phyloP scores from a whole-genome alignment of 2,329 filamentous ascomycete species.

The Pyrenochaeta sp. region DNA sequence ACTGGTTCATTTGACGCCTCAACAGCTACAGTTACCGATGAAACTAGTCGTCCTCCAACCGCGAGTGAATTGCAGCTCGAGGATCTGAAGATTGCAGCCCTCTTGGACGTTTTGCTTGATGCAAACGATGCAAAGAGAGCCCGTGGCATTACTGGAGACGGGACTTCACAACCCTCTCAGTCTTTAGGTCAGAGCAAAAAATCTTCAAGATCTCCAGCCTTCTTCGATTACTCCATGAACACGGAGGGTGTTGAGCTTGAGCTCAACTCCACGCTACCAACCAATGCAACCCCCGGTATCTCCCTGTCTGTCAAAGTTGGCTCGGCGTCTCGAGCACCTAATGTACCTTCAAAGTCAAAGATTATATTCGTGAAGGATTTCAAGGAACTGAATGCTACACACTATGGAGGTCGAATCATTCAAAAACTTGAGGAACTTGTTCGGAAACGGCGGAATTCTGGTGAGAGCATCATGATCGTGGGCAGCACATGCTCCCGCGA shows the following conservation, averaged over 20 bases:
- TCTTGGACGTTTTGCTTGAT: constrained; percentile 44
- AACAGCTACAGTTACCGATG: constrained; percentile 17
- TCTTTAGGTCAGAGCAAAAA: constrained; percentile 2
- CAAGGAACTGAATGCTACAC: constrained; percentile 74
- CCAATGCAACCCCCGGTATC: constrained; percentile 17
- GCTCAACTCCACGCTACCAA: constrained; percentile 32
- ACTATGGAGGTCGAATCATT: constrained; percentile 74
- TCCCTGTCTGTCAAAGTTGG: constrained; percentile 26
- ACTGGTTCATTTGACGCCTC: constrained; percentile 19
- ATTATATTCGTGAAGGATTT: constrained; percentile 84
- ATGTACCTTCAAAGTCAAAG: constrained; percentile 56
- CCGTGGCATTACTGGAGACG: constrained; percentile 15
- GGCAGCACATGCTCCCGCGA: constrained; percentile 73
- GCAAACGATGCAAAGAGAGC: constrained; percentile 39
- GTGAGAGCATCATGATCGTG: constrained; percentile 76
- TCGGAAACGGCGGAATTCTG: constrained; percentile 73
- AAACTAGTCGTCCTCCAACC: constrained; percentile 27
- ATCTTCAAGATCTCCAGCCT: constrained; percentile 22
- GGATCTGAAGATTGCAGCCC: constrained; percentile 45
- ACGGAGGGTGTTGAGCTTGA: constrained; percentile 28
- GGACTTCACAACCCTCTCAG: constrained; percentile 1
- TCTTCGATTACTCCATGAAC: constrained; percentile 41
- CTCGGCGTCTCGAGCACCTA: constrained; percentile 19
- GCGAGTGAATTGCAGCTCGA: constrained; percentile 44
- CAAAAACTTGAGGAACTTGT: constrained; percentile 74